These are phyloP conservation scores for Coleophoma crateriformis DNA, from an alignment of 2,329 filamentous ascomycete genomes.

Conservation along the genomic window DNA sequence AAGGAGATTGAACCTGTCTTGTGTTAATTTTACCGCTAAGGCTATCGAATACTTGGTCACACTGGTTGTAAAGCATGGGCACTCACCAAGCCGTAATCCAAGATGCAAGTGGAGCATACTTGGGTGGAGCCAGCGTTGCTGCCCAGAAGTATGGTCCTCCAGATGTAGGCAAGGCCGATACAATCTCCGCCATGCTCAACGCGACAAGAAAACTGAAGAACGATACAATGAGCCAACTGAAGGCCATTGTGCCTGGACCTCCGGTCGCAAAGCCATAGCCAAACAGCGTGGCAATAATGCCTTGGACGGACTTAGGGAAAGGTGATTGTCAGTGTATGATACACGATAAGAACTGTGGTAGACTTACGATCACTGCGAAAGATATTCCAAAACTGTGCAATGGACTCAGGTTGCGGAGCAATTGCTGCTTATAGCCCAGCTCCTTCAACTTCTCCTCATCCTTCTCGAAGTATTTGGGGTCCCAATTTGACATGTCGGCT, in stretches of 20 bases:
- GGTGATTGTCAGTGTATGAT: slow-evolving; percentile 29
- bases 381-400: slow-evolving; percentile 57
- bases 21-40: neutral
- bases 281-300: slow-evolving; percentile 51
- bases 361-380: slow-evolving; percentile 52
- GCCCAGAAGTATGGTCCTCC: slow-evolving; percentile 58
- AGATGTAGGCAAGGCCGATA: slow-evolving; percentile 51
- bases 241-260: slow-evolving; percentile 48
- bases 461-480: slow-evolving; percentile 3
- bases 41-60: neutral
- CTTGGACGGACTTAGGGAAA: slow-evolving; percentile 39
- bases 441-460: slow-evolving; percentile 48
- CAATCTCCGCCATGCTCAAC: slow-evolving; percentile 52
- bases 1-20: slow-evolving; percentile 37
- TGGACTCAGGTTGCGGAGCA: slow-evolving; percentile 51
- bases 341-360: neutral
- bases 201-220: slow-evolving; percentile 51
- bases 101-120: slow-evolving; percentile 35
- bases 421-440: slow-evolving; percentile 55
- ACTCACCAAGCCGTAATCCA: slow-evolving; percentile 38
- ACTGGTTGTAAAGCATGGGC: neutral
- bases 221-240: slow-evolving; percentile 50
- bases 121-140: slow-evolving; percentile 46
- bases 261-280: slow-evolving; percentile 49
- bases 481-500: neutral